These are phyloP conservation scores for Pyrenochaeta sp. DNA, from an alignment of 2,329 filamentous ascomycete species.

Conservation along the genomic window DNA sequence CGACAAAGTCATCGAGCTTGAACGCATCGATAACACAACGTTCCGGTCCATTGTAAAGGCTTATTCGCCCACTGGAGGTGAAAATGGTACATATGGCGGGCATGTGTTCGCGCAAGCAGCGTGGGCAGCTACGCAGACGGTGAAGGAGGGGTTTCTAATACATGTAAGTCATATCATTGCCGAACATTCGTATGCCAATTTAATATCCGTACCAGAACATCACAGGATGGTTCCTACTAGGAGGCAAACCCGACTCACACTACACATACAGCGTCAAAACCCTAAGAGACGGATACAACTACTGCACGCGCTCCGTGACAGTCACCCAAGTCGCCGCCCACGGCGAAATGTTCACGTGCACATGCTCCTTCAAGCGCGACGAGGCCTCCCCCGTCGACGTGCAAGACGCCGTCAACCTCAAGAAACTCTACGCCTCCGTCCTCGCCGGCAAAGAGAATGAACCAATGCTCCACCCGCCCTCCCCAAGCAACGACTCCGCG, in stretches of 20 bases:
- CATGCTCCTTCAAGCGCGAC: slow-evolving; percentile 60
- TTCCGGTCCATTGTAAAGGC: slow-evolving; percentile 51
- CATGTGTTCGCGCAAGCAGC: slow-evolving; percentile 66
- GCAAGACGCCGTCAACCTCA: slow-evolving; percentile 47
- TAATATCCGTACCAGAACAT: slow-evolving; percentile 51
- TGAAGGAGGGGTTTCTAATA: slow-evolving; percentile 58
- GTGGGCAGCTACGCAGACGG: slow-evolving; percentile 64
- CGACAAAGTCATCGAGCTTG: slow-evolving; percentile 50
- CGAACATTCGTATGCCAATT: background rate
- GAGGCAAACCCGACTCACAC: slow-evolving; percentile 55
- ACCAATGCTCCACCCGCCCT: slow-evolving; percentile 31
- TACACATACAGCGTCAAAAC: slow-evolving; percentile 61
- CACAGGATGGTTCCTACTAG: slow-evolving; percentile 61
- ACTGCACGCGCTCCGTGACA: slow-evolving; percentile 61
- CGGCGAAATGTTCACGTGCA: slow-evolving; percentile 60
- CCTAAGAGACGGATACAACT: slow-evolving; percentile 60
- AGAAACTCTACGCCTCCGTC: slow-evolving; percentile 42
- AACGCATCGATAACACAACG: slow-evolving; percentile 50
- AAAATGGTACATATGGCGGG: slow-evolving; percentile 59
- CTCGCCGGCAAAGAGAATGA: slow-evolving; percentile 44
- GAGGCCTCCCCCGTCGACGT: slow-evolving; percentile 45
- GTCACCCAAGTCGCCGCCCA: slow-evolving; percentile 56
- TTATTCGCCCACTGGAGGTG: slow-evolving; percentile 52
- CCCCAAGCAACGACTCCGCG: slow-evolving; percentile 30
- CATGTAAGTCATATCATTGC: slow-evolving; percentile 53